Conservation (phyloP, 176 grass and related monocot genomes). For the Panicum miliaceum region DNA sequence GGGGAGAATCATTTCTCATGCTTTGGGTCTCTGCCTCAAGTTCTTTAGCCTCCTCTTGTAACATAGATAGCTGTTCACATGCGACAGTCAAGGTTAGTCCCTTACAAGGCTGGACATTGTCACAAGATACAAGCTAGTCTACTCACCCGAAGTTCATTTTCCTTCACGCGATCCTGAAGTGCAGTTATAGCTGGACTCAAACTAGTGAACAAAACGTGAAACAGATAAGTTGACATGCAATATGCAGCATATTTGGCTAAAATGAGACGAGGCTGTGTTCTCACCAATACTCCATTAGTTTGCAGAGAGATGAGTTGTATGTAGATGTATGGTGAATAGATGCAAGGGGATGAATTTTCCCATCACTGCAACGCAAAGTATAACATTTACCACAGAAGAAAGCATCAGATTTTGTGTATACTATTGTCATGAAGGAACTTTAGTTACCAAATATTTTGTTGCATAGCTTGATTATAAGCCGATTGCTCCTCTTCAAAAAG, state of each 20-base stretch:
- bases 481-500: slow-evolving; percentile 90
- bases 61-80: slow-evolving; percentile 51
- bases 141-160: slow-evolving; percentile 95
- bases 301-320: slow-evolving; percentile 92
- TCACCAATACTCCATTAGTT: slow-evolving; percentile 95
- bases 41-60: slow-evolving; percentile 66
- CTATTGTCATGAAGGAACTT: slow-evolving; percentile 11
- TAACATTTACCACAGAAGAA: background rate
- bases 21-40: slow-evolving; percentile 53
- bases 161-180: slow-evolving; percentile 79
- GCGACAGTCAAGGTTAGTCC: slow-evolving; percentile 23
- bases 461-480: slow-evolving; percentile 97
- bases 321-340: slow-evolving; percentile 94
- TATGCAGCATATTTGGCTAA: slow-evolving; percentile 27
- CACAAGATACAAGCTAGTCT: slow-evolving; percentile 22
- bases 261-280: slow-evolving; percentile 12
- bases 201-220: slow-evolving; percentile 49
- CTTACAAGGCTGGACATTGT: background rate
- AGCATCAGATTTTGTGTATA: background rate
- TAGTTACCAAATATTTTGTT: slow-evolving; percentile 74
- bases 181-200: slow-evolving; percentile 76
- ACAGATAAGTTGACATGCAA: slow-evolving; percentile 31
- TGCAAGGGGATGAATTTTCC: slow-evolving; percentile 86
- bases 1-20: slow-evolving; percentile 46
- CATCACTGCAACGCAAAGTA: slow-evolving; percentile 62